A percentile compares a stretch with the other conserved stretches of the same genome.
Evolutionary conservation across 1,139 yeast species (phyloP).

Genomic region (Wickerhamomyces sp.): DNA sequence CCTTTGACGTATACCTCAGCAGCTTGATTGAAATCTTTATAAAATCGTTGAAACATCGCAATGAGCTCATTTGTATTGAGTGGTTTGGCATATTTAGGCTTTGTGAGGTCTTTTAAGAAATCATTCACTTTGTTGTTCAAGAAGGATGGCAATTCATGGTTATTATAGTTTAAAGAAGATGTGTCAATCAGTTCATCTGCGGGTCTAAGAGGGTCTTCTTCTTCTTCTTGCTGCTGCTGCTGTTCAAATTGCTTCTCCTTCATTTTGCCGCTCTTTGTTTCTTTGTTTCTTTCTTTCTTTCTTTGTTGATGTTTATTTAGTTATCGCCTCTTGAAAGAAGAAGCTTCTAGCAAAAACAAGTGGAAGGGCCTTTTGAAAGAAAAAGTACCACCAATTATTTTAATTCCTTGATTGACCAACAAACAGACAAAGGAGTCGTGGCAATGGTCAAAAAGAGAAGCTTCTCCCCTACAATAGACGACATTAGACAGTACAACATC

Average conservation of each 20-base stretch:
- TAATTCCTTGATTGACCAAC: too few relatives aligned
- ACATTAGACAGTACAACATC: constrained; percentile 14
- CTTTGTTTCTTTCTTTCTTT: too few relatives aligned
- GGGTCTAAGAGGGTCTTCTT: not conserved
- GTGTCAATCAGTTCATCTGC: not conserved
- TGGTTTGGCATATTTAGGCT: constrained; percentile 52
- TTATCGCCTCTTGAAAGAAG: too few relatives aligned
- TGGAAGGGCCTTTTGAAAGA: too few relatives aligned
- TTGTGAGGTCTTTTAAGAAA: constrained; percentile 46
- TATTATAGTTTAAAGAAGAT: not conserved
- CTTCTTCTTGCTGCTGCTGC: not conserved
- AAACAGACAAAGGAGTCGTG: too few relatives aligned
- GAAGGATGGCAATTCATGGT: constrained; percentile 8
- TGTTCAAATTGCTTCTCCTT: too few relatives aligned
- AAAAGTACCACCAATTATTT: too few relatives aligned
- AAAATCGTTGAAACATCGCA: constrained; percentile 49
- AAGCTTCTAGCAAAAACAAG: too few relatives aligned
- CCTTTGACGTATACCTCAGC: constrained; percentile 15
- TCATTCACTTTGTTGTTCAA: constrained; percentile 7
- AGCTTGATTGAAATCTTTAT: constrained; percentile 20
- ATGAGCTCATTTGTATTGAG: constrained; percentile 48
- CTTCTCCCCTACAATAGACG: constrained; percentile 16
- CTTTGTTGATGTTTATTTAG: too few relatives aligned
- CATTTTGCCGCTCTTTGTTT: too few relatives aligned
- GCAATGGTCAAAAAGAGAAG: constrained; percentile 7